phyloP scores from a whole-genome alignment of 2,329 filamentous ascomycete species.

The Exophiala alcalophila region DNA sequence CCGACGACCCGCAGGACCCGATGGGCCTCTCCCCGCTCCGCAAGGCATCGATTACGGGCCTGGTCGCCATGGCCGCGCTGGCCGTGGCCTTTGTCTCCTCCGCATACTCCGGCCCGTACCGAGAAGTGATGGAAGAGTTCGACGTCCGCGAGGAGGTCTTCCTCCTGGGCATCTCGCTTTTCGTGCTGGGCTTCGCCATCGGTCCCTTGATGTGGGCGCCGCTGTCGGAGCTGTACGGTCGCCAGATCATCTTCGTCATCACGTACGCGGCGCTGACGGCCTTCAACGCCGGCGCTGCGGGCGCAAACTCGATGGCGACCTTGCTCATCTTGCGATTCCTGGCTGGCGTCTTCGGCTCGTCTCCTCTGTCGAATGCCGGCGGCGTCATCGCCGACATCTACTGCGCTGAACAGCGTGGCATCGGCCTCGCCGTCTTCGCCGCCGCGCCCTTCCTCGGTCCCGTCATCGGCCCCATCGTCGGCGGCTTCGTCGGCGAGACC shows the following conservation, averaged over 20 bases:
- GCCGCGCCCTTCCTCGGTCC: slow-evolving; percentile 48
- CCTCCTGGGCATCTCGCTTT: slow-evolving; percentile 49
- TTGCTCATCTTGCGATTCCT: slow-evolving; percentile 65
- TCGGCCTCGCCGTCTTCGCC: slow-evolving; percentile 63
- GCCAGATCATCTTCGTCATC: slow-evolving; percentile 49
- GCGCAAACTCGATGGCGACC: slow-evolving; percentile 64
- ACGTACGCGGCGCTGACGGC: slow-evolving; percentile 62
- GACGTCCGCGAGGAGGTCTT: slow-evolving; percentile 45
- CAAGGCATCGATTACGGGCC: slow-evolving; percentile 63
- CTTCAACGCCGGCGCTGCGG: slow-evolving; percentile 63
- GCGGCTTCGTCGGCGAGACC: slow-evolving; percentile 33
- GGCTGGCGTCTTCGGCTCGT: slow-evolving; percentile 34
- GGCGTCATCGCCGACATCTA: slow-evolving; percentile 66
- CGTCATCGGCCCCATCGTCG: slow-evolving; percentile 56
- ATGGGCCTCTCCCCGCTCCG: slow-evolving; percentile 68
- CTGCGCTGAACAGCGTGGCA: slow-evolving; percentile 57
- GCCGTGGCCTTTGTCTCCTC: slow-evolving; percentile 51
- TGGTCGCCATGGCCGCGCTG: slow-evolving; percentile 65
- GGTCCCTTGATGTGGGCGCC: slow-evolving; percentile 54
- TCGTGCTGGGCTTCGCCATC: slow-evolving; percentile 54
- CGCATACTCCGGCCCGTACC: slow-evolving; percentile 58
- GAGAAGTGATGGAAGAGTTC: slow-evolving; percentile 51
- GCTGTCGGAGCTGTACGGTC: slow-evolving; percentile 32
- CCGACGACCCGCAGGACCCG: slow-evolving; percentile 52
- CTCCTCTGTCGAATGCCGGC: slow-evolving; percentile 66